Base-by-base conservation (phyloP, 345 rosid species). In the Laguncularia racemosa region DNA sequence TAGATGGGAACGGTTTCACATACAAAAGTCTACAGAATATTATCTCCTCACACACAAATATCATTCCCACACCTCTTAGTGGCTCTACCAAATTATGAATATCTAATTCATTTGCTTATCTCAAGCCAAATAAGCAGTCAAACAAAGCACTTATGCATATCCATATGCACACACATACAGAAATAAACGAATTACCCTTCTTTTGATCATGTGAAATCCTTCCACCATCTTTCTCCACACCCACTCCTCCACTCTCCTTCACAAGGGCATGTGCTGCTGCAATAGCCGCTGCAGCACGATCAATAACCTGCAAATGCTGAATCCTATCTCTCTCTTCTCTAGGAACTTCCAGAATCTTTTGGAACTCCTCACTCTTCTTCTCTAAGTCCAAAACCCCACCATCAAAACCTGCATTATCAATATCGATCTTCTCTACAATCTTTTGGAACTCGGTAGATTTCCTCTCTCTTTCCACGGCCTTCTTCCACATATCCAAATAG, bases 401-500 rank as follows among this genome's bases (percentile, higher is more conserved):
- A 2, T 38, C 76, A 2, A 7, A 52, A 12, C 56, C 67, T 9
- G 44, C 70, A 17, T 28, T 19, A 13, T 46, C 53, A 2, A 20
- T 56, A 33, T 57, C 7, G 8, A 19, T 0, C 3, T 28, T 66
- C 44, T 63, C 84, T 4, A 75, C 77, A 5, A 88, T 71, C 33
- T 65, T 80, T 57, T 81, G 75, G 57, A 88, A 84, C 53, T 82
- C 95, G 12, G 53, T 62, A 16, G 82, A 79, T 77, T 82, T 84
- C 78, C 78, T 72, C 59, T 84, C 87, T 33, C 90, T 83, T 38
- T 85, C 92, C 46, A 71, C 72, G 11, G 98, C 92, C 62, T 68
- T 91, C 73, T 59, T 80, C 98, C 98, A 86, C 92, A 84, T 88
- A 64, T 75, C 68, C 44, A 91, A 80, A 67, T 91, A 91, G 15